A percentile compares a stretch with the other conserved stretches of the same genome.
Conservation (phyloP, 805 yeast genomes). For the Wickerhamomyces chambardii region DNA sequence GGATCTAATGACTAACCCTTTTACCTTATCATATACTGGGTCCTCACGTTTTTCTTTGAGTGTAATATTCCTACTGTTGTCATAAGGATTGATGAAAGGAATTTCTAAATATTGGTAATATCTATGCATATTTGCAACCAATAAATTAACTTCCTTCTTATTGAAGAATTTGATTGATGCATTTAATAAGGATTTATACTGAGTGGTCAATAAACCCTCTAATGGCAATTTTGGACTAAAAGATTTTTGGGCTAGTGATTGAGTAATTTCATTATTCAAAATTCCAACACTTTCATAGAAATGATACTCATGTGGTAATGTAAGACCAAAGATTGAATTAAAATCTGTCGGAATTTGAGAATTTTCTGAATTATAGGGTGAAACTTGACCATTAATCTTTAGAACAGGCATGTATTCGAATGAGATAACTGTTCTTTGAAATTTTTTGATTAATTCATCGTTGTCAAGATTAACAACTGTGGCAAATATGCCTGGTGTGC, state of each 20-base stretch:
- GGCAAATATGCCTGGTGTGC: slow-evolving; percentile 38
- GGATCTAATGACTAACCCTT: no score
- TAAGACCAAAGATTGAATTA: slow-evolving; percentile 74
- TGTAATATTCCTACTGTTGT: slow-evolving; percentile 12
- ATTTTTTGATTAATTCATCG: slow-evolving; percentile 35
- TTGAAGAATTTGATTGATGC: slow-evolving; percentile 37
- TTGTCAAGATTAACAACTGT: slow-evolving; percentile 37
- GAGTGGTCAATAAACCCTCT: slow-evolving; percentile 50
- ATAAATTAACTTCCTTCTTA: slow-evolving; percentile 53
- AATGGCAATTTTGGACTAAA: slow-evolving; percentile 56
- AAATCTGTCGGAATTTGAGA: slow-evolving; percentile 54
- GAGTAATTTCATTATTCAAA: slow-evolving; percentile 35
- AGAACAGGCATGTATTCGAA: slow-evolving; percentile 69
- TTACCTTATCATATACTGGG: no score
- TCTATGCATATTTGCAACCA: slow-evolving; percentile 70
- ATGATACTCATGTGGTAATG: slow-evolving; percentile 75
- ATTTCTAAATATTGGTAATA: slow-evolving; percentile 75
- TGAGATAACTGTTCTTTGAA: slow-evolving; percentile 61
- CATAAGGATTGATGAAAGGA: slow-evolving; percentile 46
- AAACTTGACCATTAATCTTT: slow-evolving; percentile 59
- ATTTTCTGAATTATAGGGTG: slow-evolving; percentile 27
- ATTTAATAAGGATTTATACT: slow-evolving; percentile 48
- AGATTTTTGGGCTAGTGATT: slow-evolving; percentile 57
- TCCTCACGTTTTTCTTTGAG: not conserved
- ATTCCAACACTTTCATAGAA: no score